Evolutionary conservation across 352 stramenopile genomes (phyloP), one percentile per base, ranked within the genome.

Genomic region (Phytophthora foliorum): DNA sequence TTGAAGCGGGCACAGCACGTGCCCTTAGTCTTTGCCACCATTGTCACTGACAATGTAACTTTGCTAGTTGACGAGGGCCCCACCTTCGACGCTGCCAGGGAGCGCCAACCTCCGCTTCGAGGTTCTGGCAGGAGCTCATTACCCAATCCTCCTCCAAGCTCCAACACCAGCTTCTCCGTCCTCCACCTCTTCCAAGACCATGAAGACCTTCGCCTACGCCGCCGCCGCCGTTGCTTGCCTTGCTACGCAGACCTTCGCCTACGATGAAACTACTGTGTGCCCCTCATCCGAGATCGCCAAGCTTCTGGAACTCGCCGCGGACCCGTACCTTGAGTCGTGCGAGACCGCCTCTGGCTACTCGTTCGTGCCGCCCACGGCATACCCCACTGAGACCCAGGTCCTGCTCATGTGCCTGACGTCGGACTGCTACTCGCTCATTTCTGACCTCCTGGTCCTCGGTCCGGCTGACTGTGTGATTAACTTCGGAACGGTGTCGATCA

Each of bases 381-480:
- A 78, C 54, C 73, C 76, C 19, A 78, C 73, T 1, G 59, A 68
- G 7, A 13, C 44, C 9, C 55, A 84, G 39, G 54, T 80, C 17
- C 17, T 74, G 55, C 60, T 82, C 59, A 79, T 84, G 69, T 84
- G 73, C 48, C 39, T 78, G 29, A 74, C 69, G 52, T 17, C 59
- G 34, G 70, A 77, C 24, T 84, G 76, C 50, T 41, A 69, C 56
- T 69, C 65, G 53, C 73, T 72, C 22, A 74, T 88, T 57, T 25
- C 48, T 17, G 65, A 69, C 44, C 38, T 89, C 6, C 31, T 76
- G 41, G 58, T 57, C 24, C 53, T 86, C 31, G 17, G 73, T 5
- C 80, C 80, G 8, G 10, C 67, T 3, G 80, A 89, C 68, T 89
- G 80, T 58, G 61, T 82, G 24, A 64, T 77, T 49, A 50, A 76